Percentiles rank a stretch among this genome's conserved stretches.
These are phyloP conservation scores for Pseudogymnoascus sp. DNA, from an alignment of 2,329 filamentous ascomycete genomes.

Conservation along the genomic window DNA sequence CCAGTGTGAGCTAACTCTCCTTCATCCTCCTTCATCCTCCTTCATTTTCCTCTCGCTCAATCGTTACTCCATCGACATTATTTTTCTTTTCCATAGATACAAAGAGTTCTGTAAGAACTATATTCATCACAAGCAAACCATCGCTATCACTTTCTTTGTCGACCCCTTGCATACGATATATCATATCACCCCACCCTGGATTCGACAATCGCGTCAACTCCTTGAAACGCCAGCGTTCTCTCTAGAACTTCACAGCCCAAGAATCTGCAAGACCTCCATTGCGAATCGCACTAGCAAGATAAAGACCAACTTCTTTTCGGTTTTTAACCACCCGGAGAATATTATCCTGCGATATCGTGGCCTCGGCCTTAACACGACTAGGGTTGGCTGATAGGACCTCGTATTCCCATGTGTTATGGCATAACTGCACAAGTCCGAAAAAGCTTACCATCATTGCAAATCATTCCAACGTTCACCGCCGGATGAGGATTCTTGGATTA, in stretches of 20 bases:
- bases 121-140: not conserved
- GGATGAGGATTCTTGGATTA: slow-evolving; percentile 1
- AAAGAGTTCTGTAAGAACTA: not conserved
- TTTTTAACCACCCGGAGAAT: not conserved
- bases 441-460: not conserved
- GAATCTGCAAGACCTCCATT: not conserved
- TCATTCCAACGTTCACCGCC: not conserved
- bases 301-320: not conserved
- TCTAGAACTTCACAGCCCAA: not conserved
- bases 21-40: not conserved
- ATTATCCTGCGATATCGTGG: not conserved
- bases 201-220: no score
- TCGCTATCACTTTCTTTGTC: not conserved
- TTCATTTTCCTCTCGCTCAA: not conserved
- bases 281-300: not conserved
- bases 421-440: not conserved
- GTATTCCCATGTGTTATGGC: not conserved
- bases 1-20: not conserved
- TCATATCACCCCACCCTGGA: not conserved
- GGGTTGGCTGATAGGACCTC: not conserved
- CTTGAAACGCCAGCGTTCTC: not conserved
- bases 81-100: not conserved
- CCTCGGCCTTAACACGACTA: not conserved
- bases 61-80: not conserved
- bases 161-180: not conserved